Conservation (phyloP, 2,329 filamentous ascomycete species). For the Dactylellina haptotyla region DNA sequence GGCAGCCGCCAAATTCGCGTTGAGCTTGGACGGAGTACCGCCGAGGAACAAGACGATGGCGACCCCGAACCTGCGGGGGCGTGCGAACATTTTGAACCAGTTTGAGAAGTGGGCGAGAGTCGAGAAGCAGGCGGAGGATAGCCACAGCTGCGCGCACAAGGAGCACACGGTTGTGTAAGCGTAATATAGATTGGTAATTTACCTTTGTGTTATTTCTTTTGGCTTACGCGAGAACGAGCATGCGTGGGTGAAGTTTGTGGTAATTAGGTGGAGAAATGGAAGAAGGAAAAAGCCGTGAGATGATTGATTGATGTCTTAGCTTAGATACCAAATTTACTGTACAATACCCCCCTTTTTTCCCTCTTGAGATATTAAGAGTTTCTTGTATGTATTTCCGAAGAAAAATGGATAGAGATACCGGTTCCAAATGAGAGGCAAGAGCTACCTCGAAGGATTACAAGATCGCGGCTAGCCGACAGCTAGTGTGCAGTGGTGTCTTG, state of each 20-base stretch:
- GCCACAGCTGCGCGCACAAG: constrained; percentile 46
- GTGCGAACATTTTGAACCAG: constrained; percentile 25
- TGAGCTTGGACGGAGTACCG: constrained; percentile 68
- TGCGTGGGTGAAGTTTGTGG: neutral
- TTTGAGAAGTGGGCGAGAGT: constrained; percentile 48
- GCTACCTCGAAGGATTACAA: neutral
- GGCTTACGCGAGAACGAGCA: neutral
- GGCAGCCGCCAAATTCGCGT: constrained; percentile 74
- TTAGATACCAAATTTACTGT: constrained; percentile 15
- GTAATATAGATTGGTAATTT: neutral
- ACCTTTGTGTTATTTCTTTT: neutral
- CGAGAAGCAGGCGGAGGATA: constrained; percentile 38
- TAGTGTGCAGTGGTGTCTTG: no score
- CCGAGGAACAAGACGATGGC: constrained; percentile 38
- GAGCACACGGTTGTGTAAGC: constrained; percentile 22
- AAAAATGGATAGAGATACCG: constrained; percentile 22
- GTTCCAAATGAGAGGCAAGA: neutral
- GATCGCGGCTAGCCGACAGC: neutral
- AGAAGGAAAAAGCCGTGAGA: no score
- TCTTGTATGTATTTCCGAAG: constrained; percentile 26
- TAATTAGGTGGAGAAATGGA: neutral
- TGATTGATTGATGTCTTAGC: constrained; percentile 7
- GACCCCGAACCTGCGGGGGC: constrained; percentile 34
- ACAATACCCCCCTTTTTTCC: constrained; percentile 37
- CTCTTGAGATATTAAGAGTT: no score